These are phyloP conservation scores for Xylariaceae sp. DNA, from an alignment of 2,329 filamentous ascomycete species.

Conservation along the genomic window DNA sequence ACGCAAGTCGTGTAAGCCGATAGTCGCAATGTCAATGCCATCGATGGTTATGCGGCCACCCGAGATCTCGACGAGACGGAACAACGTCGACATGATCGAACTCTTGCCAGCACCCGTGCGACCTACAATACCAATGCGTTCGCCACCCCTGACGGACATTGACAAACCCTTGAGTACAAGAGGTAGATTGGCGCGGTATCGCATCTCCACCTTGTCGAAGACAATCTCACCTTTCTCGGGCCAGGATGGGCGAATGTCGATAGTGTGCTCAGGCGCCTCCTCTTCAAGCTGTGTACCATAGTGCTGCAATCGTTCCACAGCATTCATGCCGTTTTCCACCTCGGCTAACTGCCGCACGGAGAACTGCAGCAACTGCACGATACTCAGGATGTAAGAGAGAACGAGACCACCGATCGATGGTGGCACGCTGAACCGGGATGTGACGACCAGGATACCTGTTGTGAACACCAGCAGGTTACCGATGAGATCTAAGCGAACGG, in stretches of 20 bases:
- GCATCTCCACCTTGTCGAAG: slow-evolving; percentile 72
- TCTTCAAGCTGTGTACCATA: slow-evolving; percentile 84
- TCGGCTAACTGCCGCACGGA: slow-evolving; percentile 90
- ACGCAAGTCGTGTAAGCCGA: slow-evolving; percentile 70
- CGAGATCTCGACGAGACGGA: slow-evolving; percentile 66
- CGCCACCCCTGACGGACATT: slow-evolving; percentile 69
- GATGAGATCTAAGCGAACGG: slow-evolving; percentile 75
- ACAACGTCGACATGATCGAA: slow-evolving; percentile 76
- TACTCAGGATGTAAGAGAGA: slow-evolving; percentile 85
- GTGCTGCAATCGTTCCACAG: slow-evolving; percentile 84
- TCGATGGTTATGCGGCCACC: slow-evolving; percentile 60
- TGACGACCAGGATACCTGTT: slow-evolving; percentile 85
- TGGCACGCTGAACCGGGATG: slow-evolving; percentile 76
- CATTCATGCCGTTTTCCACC: slow-evolving; percentile 97
- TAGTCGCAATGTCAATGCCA: slow-evolving; percentile 62
- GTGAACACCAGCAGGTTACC: slow-evolving; percentile 82
- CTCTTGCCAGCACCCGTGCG: slow-evolving; percentile 79
- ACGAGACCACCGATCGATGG: slow-evolving; percentile 85
- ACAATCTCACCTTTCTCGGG: slow-evolving; percentile 78
- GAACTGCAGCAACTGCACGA: slow-evolving; percentile 95
- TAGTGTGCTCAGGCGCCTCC: slow-evolving; percentile 76
- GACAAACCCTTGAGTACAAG: slow-evolving; percentile 65
- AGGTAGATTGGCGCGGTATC: slow-evolving; percentile 66
- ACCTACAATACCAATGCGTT: slow-evolving; percentile 76
- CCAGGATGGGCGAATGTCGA: slow-evolving; percentile 70